phyloP scores from a whole-genome alignment of 2,329 filamentous ascomycete genomes.

The Cadophora gregata region DNA sequence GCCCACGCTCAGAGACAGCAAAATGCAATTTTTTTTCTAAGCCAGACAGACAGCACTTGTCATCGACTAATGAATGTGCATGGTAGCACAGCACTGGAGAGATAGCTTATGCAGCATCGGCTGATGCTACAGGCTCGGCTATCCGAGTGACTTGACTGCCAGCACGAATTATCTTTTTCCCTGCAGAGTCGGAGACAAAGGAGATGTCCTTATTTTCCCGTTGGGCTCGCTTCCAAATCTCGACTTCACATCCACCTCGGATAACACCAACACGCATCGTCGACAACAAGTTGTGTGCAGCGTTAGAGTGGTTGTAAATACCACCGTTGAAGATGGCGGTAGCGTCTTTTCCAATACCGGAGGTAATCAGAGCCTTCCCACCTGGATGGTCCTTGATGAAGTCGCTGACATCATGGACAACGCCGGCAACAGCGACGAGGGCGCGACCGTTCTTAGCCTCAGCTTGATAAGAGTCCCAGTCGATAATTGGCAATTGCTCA shows the following conservation, averaged over 20 bases:
- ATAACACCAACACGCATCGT: constrained; percentile 90
- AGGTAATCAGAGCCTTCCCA: constrained; percentile 84
- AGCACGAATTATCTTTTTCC: constrained; percentile 83
- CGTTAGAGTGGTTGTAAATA: constrained; percentile 89
- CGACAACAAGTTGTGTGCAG: constrained; percentile 85
- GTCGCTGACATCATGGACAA: constrained; percentile 82
- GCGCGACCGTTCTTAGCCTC: constrained; percentile 79
- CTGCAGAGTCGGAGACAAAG: constrained; percentile 79
- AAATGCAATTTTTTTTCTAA: constrained; percentile 22
- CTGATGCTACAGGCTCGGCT: constrained; percentile 77
- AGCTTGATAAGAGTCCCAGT: constrained; percentile 85
- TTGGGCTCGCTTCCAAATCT: constrained; percentile 90
- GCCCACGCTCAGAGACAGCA: constrained; percentile 22
- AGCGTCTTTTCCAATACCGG: constrained; percentile 84
- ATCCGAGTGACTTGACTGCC: constrained; percentile 87
- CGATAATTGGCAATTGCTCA: constrained; percentile 83
- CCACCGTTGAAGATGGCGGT: constrained; percentile 92
- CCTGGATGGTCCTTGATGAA: constrained; percentile 93
- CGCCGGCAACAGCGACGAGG: constrained; percentile 79
- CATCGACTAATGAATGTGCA: constrained; percentile 29
- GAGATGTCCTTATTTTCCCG: constrained; percentile 83
- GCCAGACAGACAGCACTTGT: constrained; percentile 19
- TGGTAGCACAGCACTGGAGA: constrained; percentile 6
- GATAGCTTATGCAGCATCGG: constrained; percentile 73
- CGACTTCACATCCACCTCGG: constrained; percentile 84